Evolutionary conservation across 2,329 filamentous ascomycete species (phyloP).

Genomic region (Alternaria dauci): DNA sequence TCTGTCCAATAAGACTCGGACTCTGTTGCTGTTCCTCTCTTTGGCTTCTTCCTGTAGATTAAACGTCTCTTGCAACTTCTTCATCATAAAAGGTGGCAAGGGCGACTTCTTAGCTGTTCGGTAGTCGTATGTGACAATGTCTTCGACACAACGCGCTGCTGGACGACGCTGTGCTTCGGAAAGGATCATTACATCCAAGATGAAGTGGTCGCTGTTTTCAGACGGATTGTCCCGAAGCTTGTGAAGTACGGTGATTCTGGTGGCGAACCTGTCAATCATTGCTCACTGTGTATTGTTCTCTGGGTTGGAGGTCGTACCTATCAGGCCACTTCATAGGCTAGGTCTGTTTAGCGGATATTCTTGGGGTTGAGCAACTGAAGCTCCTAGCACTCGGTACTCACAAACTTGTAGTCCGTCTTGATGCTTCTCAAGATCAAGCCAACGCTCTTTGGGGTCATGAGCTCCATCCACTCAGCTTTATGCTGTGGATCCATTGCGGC

Average conservation of each 20-base stretch:
- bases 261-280: constrained; percentile 1
- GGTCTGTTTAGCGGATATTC: constrained; percentile 5
- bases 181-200: constrained; percentile 70
- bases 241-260: constrained; percentile 79
- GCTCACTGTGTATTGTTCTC: not conserved
- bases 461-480: constrained; percentile 69
- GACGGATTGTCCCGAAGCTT: constrained; percentile 69
- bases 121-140: constrained; percentile 83
- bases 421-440: constrained; percentile 84
- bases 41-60: constrained; percentile 68
- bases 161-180: constrained; percentile 77
- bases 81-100: constrained; percentile 68
- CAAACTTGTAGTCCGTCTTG: constrained; percentile 86
- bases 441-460: constrained; percentile 71
- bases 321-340: constrained; percentile 83
- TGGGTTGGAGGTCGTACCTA: constrained; percentile 40
- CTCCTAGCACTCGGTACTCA: constrained; percentile 55
- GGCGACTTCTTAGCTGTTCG: constrained; percentile 63
- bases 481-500: constrained; percentile 69
- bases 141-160: constrained; percentile 78
- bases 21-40: constrained; percentile 60
- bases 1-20: constrained; percentile 59
- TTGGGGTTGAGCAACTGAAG: not conserved
- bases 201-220: constrained; percentile 62
- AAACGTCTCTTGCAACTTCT: constrained; percentile 68